Evolutionary conservation across 139 green algal species (phyloP), one percentile per base, ranked within the genome.

Genomic region (Chlorella sp.): DNA sequence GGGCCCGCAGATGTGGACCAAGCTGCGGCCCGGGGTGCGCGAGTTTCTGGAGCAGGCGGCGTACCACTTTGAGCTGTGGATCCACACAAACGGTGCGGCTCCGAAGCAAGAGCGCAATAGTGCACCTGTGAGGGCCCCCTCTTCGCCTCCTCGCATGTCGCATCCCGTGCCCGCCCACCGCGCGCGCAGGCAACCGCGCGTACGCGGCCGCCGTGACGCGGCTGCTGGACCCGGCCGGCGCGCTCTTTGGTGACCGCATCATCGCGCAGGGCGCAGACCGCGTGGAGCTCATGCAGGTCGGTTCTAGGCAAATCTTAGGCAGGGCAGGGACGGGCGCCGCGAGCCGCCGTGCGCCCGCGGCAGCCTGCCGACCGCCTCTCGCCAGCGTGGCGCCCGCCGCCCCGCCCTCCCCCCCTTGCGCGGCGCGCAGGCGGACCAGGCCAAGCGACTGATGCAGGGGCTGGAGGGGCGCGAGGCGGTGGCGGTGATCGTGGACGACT

Each of bases 401-500:
- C n/a, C n/a, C n/a, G n/a, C n/a, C n/a, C n/a, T n/a, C n/a, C n/a
- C n/a, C n/a, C n/a, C n/a, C n/a, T n/a, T n/a, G n/a, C n/a, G n/a
- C n/a, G n/a, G n/a, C n/a, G n/a, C n/a, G n/a, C n/a, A n/a, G 45
- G 33, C 61, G 0, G 69, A 83, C 46, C 56, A 74, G 58, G 33
- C 71, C 33, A 83, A 83, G 58, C 41, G 58, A 21, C 45, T 83
- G 14, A 73, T 79, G 73, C 73, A 79, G 59, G 78, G 78, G 31
- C 50, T 79, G 61, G 50, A 38, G 29, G 70, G 71, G 38, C 38
- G 69, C 2, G 77, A 77, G n/a, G n/a, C 58, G 12, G 71, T 89
- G 48, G 85, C 93, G 12, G 61, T 97, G 43, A 94, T 98, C 33
- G 53, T 98, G 58, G 95, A 98, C 75, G 95, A 98, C 90, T 97